phyloP scores from a whole-genome alignment of 495 filamentous ascomycete species.

The Aspergillus leporis region DNA sequence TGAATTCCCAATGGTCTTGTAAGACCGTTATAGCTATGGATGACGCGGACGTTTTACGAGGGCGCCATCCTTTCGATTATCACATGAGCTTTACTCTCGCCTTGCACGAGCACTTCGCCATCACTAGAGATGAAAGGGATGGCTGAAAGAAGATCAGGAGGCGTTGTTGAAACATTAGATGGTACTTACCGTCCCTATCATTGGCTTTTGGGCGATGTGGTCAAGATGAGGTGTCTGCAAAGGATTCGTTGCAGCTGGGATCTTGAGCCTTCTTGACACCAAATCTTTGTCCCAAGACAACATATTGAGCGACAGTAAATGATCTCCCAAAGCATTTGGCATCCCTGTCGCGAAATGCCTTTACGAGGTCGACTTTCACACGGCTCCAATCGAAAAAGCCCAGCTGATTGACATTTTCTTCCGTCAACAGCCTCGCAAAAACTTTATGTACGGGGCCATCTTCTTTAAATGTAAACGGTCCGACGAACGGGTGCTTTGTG shows the following conservation, averaged over 20 bases:
- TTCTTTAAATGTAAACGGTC: conserved; percentile 28
- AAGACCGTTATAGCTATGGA: not conserved
- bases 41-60: not conserved
- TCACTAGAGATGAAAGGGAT: not conserved
- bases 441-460: conserved; percentile 40
- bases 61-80: not conserved
- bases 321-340: conserved; percentile 10
- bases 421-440: conserved; percentile 33
- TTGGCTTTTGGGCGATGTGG: not conserved
- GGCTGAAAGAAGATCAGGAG: not conserved
- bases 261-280: conserved; percentile 11
- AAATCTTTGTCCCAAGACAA: conserved; percentile 15
- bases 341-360: conserved; percentile 32
- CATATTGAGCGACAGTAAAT: conserved; percentile 14
- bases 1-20: not conserved
- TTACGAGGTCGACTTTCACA: conserved; percentile 22
- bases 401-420: conserved; percentile 40
- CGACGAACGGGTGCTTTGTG: conserved; percentile 46
- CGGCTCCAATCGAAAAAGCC: conserved; percentile 36
- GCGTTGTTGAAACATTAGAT: not conserved
- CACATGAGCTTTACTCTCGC: not conserved
- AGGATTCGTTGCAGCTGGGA: not conserved
- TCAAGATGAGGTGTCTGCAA: not conserved
- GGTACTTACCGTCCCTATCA: not conserved
- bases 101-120: not conserved